Percentiles rank a stretch among this genome's conserved stretches.
phyloP scores from a whole-genome alignment of 129 eudicot species.

The Flaveria robusta region DNA sequence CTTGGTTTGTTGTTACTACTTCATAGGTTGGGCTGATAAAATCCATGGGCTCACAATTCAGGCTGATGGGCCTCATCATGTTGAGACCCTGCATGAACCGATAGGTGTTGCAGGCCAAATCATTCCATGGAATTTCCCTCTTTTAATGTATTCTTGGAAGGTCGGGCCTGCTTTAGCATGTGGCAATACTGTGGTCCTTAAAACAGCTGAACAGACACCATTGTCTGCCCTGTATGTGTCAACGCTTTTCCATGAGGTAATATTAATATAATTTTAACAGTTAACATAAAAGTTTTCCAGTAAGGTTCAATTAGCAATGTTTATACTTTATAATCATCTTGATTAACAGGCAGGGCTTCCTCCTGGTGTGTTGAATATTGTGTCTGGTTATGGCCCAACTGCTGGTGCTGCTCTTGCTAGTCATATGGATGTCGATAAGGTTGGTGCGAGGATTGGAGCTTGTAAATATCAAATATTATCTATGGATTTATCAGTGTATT shows the following conservation, averaged over 20 bases:
- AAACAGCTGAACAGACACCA: conserved; percentile 84
- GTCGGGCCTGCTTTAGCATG: conserved; percentile 85
- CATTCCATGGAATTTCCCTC: conserved; percentile 86
- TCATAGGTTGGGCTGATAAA: conserved; percentile 84
- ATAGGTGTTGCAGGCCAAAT: conserved; percentile 83
- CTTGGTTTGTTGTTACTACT: conserved; percentile 21
- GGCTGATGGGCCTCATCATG: conserved; percentile 76
- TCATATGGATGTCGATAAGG: conserved; percentile 93
- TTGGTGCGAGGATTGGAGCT: conserved; percentile 17
- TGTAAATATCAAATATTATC: not conserved
- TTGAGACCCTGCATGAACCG: conserved; percentile 71
- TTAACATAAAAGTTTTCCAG: not conserved
- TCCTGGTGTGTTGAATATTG: conserved; percentile 68
- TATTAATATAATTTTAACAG: not conserved
- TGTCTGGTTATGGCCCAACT: conserved; percentile 76
- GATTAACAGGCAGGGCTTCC: conserved; percentile 80
- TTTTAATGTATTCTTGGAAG: conserved; percentile 77
- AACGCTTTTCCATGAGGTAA: conserved; percentile 73
- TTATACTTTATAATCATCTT: not conserved
- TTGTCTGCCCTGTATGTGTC: conserved; percentile 69
- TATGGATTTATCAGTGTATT: not conserved
- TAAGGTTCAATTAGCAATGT: not conserved
- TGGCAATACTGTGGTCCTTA: conserved; percentile 76
- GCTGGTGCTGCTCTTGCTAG: conserved; percentile 93
- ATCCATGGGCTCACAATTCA: conserved; percentile 75